These are phyloP conservation scores for Sarocladiaceae sp. DNA, from an alignment of 2,329 filamentous ascomycete genomes.

Conservation along the genomic window DNA sequence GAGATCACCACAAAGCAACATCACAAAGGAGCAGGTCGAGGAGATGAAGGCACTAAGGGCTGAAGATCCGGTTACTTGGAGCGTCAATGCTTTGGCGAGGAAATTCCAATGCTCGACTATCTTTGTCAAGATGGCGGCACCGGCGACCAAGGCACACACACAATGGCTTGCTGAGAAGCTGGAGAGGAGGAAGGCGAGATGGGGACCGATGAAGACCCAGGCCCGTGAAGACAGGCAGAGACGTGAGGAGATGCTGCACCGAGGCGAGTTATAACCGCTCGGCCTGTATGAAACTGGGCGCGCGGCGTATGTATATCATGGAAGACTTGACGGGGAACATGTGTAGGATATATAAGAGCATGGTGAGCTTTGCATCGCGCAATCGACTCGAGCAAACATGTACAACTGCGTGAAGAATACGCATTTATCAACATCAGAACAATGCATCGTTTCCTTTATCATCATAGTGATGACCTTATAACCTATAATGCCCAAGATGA, in stretches of 20 bases:
- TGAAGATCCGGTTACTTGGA: slow-evolving; percentile 52
- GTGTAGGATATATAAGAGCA: slow-evolving; percentile 6
- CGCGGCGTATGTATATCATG: not conserved
- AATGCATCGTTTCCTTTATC: slow-evolving; percentile 13
- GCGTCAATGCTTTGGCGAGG: slow-evolving; percentile 45
- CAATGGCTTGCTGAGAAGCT: slow-evolving; percentile 39
- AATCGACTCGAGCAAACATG: not conserved
- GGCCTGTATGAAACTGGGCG: not conserved
- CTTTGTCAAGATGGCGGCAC: slow-evolving; percentile 56
- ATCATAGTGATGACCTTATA: not conserved
- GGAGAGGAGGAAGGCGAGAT: slow-evolving; percentile 47
- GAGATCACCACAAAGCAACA: slow-evolving; percentile 42
- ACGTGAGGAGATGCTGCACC: slow-evolving; percentile 48
- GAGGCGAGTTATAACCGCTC: slow-evolving; percentile 42
- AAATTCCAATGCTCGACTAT: slow-evolving; percentile 52
- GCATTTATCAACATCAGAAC: not conserved
- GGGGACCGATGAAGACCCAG: slow-evolving; percentile 51
- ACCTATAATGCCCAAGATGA: not conserved
- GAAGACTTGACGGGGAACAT: not conserved
- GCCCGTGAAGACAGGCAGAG: slow-evolving; percentile 52
- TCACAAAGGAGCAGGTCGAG: slow-evolving; percentile 50
- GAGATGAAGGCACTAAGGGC: slow-evolving; percentile 55
- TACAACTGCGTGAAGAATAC: slow-evolving; percentile 3
- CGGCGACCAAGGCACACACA: slow-evolving; percentile 43
- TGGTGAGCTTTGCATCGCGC: not conserved